Base-by-base conservation (phyloP, 1,139 yeast genomes). In the Yamadazyma buinensis region DNA sequence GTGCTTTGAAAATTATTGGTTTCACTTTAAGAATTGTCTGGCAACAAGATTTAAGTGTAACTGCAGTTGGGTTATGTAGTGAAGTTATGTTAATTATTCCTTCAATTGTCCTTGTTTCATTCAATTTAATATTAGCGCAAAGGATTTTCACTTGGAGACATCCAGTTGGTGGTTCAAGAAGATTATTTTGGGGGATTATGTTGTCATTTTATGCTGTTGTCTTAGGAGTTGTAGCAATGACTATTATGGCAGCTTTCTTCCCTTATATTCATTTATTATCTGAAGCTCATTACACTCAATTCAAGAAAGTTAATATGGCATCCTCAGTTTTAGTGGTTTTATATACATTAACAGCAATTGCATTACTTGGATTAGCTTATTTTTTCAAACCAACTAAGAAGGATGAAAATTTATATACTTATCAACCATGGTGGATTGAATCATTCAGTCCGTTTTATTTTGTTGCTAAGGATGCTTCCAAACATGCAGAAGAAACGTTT, bases 391-490 rank as follows among this genome's bases (percentile, higher is more conserved):
- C 87, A 18, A 77, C 85, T 11, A 47, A 57, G 30, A 67, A 67
- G 41, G 82, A 79, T 51, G 75, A 70, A 47, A 57, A 62, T 32
- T 61, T 78, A 29, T 65, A 71, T 46, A 79, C 86, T 14, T 77
- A 77, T 52, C 92, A 83, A 55, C 86, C 94, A 25, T 80, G 82
- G 72, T 84, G 94, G 94, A 78, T 84, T 49, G 80, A 80, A 51
- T 71, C 78, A 2, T 80, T 81, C 47, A 52, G 61, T 13, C 69
- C 80, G 11, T 58, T 64, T 29, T 80, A 80, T 54, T 80, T 67
- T 54, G 79, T 77, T 15, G 64, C 64, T 44, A 67, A 64, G 28
- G 62, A 65, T 48, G 74, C 80, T 21, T 61, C 68, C 5, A 57
- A 53, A 30, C 57, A 58, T 27, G 83, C 82, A n/a, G 79, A 67